Conservation (phyloP, 208 protist genomes). For the Acanthamoeba triangularis region DNA sequence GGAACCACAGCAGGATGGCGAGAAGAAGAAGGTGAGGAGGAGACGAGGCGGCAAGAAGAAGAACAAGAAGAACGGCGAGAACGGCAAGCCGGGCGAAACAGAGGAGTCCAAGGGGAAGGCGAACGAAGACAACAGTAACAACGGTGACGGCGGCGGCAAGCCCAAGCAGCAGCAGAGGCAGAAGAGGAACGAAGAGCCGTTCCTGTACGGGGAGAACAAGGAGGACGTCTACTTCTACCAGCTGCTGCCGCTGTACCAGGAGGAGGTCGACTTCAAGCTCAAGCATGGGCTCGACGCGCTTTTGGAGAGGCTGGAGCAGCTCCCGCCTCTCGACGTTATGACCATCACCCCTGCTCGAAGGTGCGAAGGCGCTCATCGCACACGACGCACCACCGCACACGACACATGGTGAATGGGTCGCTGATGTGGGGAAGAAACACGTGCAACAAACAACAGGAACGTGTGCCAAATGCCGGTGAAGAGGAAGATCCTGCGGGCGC, state of each 20-base stretch:
- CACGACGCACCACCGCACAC: neutral
- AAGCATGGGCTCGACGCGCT: conserved; percentile 40
- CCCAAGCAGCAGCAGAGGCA: neutral
- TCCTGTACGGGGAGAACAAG: conserved; percentile 38
- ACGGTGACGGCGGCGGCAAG: neutral
- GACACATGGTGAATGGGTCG: neutral
- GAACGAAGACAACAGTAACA: neutral
- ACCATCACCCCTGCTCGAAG: conserved; percentile 43
- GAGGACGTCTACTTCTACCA: conserved; percentile 75
- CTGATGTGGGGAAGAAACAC: neutral
- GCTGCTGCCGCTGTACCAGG: conserved; percentile 72
- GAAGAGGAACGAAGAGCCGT: conserved; percentile 56
- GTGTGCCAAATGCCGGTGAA: conserved; percentile 67
- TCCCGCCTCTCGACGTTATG: conserved; percentile 45
- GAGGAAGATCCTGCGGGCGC: conserved; percentile 61
- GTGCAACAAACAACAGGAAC: neutral
- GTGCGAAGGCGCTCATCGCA: neutral
- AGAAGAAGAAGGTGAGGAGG: conserved; percentile 11
- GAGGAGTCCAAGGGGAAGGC: neutral
- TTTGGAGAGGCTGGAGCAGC: conserved; percentile 62
- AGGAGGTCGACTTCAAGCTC: conserved; percentile 72
- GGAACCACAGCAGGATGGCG: neutral
- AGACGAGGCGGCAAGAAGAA: conserved; percentile 68
- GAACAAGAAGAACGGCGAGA: conserved; percentile 51
- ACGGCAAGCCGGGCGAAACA: neutral